These are phyloP conservation scores for Penicillium sp. DNA, from an alignment of 2,329 filamentous ascomycete species.

Conservation along the genomic window DNA sequence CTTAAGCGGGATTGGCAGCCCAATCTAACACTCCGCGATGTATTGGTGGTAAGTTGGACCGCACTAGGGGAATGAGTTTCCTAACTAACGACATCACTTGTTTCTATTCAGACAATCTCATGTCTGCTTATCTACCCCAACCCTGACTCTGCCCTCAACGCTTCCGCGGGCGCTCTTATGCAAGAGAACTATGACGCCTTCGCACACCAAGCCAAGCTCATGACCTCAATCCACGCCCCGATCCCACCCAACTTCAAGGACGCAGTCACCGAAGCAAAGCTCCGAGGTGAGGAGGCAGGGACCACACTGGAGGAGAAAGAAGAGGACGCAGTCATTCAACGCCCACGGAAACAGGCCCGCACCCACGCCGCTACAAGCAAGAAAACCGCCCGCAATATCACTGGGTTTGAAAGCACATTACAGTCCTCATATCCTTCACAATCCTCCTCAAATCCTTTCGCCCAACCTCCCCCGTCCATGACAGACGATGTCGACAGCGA, in stretches of 20 bases:
- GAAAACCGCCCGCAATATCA: constrained; percentile 15
- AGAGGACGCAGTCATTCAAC: constrained; percentile 20
- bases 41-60: constrained; percentile 48
- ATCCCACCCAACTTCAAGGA: constrained; percentile 49
- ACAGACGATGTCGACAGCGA: constrained; percentile 20
- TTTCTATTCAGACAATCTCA: constrained; percentile 54
- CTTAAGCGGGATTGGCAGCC: constrained; percentile 64
- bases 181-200: constrained; percentile 61
- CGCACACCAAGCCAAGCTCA: constrained; percentile 57
- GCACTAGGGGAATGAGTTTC: not conserved
- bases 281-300: constrained; percentile 52
- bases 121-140: constrained; percentile 65
- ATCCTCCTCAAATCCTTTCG: not conserved
- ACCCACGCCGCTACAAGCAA: constrained; percentile 10
- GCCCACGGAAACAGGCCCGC: constrained; percentile 17
- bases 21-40: constrained; percentile 58
- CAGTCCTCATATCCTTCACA: not conserved
- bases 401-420: not conserved
- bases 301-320: constrained; percentile 26
- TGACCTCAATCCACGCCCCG: constrained; percentile 62
- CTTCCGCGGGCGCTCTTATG: constrained; percentile 58
- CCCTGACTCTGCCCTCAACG: constrained; percentile 63
- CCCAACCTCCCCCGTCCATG: constrained; percentile 2
- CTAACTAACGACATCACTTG: not conserved
- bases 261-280: constrained; percentile 55